Conservation (phyloP, 2,329 filamentous ascomycete genomes). For the Falciphora oryzae region DNA sequence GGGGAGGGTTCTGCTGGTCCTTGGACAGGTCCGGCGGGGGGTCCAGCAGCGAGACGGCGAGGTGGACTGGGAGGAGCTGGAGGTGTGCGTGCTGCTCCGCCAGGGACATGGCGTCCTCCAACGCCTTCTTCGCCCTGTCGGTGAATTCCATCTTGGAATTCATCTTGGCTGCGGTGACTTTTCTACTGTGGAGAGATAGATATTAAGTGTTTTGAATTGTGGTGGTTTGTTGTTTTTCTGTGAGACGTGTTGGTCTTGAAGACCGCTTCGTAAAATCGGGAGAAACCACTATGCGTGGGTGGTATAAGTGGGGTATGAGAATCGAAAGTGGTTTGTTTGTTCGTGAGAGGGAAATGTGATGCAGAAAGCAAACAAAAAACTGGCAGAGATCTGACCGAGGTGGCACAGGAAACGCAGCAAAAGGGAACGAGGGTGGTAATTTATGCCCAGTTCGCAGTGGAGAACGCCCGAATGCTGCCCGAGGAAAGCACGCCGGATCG, state of each 20-base stretch:
- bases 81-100: slow-evolving; percentile 88
- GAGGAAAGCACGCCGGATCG: not conserved
- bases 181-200: too few relatives aligned
- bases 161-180: slow-evolving; percentile 43
- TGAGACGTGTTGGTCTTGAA: slow-evolving; percentile 4
- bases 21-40: slow-evolving; percentile 71
- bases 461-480: not conserved
- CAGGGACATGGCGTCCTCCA: slow-evolving; percentile 81
- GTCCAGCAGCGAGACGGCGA: slow-evolving; percentile 77
- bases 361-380: not conserved
- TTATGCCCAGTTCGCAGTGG: slow-evolving; percentile 4
- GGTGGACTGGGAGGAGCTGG: slow-evolving; percentile 83
- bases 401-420: not conserved
- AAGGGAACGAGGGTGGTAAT: slow-evolving; percentile 4
- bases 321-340: not conserved
- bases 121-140: slow-evolving; percentile 82
- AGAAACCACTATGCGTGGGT: not conserved
- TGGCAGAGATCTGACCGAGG: not conserved
- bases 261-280: too few relatives aligned
- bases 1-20: slow-evolving; percentile 72
- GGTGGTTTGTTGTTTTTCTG: slow-evolving; percentile 17
- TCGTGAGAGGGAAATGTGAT: slow-evolving; percentile 2
- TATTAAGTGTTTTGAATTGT: slow-evolving; percentile 9
- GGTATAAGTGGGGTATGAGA: not conserved
- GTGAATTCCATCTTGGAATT: slow-evolving; percentile 84